A percentile compares a stretch with the other conserved stretches of the same genome.
Conservation (phyloP, 2,329 filamentous ascomycete genomes). For the Venturia aucupariae region DNA sequence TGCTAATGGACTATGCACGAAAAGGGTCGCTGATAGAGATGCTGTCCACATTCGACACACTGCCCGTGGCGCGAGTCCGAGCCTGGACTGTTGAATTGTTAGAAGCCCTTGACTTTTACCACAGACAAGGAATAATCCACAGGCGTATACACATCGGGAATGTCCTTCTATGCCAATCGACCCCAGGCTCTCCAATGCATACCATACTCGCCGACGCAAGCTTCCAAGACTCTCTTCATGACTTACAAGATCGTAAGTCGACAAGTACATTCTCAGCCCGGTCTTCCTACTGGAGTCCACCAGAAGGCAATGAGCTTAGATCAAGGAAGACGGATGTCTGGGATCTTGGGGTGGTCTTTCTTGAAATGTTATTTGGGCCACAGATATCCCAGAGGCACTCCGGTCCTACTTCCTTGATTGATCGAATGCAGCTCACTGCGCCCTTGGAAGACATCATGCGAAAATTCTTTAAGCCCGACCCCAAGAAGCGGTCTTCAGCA, state of each 20-base stretch:
- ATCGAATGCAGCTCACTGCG: conserved; percentile 61
- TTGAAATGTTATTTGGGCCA: conserved; percentile 90
- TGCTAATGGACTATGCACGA: conserved; percentile 68
- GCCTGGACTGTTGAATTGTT: conserved; percentile 89
- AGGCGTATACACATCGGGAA: conserved; percentile 74
- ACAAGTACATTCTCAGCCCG: conserved; percentile 52
- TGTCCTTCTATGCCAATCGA: conserved; percentile 63
- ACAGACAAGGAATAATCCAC: conserved; percentile 76
- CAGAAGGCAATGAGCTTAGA: conserved; percentile 55
- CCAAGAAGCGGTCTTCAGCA: conserved; percentile 74
- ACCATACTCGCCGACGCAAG: conserved; percentile 67
- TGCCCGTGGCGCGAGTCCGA: conserved; percentile 67
- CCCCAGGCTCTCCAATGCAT: conserved; percentile 55
- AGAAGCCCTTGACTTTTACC: conserved; percentile 78
- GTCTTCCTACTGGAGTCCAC: conserved; percentile 74
- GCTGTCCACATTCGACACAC: conserved; percentile 65
- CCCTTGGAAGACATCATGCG: conserved; percentile 70
- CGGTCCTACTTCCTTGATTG: conserved; percentile 66
- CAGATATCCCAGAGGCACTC: conserved; percentile 67
- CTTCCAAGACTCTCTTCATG: conserved; percentile 60
- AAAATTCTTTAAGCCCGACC: conserved; percentile 76
- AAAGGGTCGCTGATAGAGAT: conserved; percentile 77
- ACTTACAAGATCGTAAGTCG: conserved; percentile 44
- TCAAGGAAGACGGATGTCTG: conserved; percentile 79
- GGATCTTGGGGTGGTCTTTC: conserved; percentile 83